These are phyloP conservation scores for Arachis stenosperma DNA, from an alignment of 306 rosid species.

Conservation along the genomic window DNA sequence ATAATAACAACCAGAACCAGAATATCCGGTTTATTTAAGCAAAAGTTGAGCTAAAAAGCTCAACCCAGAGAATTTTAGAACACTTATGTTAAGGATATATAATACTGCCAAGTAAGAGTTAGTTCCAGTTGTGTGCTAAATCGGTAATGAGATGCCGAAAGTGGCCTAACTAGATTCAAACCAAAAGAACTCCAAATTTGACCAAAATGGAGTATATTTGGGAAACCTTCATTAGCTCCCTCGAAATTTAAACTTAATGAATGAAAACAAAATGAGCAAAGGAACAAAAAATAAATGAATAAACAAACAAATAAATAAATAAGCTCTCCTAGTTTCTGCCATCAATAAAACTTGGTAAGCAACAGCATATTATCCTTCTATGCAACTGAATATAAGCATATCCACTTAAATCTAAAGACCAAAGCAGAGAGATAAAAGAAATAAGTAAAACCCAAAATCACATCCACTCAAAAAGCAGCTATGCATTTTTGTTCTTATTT, in stretches of 20 bases:
- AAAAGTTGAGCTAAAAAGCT: background rate
- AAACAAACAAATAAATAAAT: background rate
- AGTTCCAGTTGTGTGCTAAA: background rate
- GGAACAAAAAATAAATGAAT: too few species aligned
- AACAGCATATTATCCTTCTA: conserved; percentile 7
- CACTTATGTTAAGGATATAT: background rate
- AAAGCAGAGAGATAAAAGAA: conserved; percentile 9
- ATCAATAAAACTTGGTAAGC: background rate
- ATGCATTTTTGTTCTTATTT: background rate
- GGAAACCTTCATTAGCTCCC: conserved; percentile 8
- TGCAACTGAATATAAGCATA: conserved; percentile 20
- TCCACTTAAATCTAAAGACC: conserved; percentile 29
- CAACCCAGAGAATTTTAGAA: conserved; percentile 17
- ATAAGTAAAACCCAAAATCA: conserved; percentile 10
- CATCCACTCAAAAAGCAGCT: background rate
- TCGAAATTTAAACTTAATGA: background rate
- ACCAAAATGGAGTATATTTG: conserved; percentile 8
- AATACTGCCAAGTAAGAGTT: background rate
- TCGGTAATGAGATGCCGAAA: conserved; percentile 5
- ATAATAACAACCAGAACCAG: too few species aligned
- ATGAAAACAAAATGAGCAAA: too few species aligned
- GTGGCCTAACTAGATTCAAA: conserved; percentile 24
- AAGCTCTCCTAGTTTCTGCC: background rate
- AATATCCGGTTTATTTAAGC: background rate
- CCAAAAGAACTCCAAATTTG: conserved; percentile 24